A percentile compares a stretch with the other conserved stretches of the same genome.
phyloP scores from a whole-genome alignment of 257 asterid genomes.

The Pogostemon cablin region DNA sequence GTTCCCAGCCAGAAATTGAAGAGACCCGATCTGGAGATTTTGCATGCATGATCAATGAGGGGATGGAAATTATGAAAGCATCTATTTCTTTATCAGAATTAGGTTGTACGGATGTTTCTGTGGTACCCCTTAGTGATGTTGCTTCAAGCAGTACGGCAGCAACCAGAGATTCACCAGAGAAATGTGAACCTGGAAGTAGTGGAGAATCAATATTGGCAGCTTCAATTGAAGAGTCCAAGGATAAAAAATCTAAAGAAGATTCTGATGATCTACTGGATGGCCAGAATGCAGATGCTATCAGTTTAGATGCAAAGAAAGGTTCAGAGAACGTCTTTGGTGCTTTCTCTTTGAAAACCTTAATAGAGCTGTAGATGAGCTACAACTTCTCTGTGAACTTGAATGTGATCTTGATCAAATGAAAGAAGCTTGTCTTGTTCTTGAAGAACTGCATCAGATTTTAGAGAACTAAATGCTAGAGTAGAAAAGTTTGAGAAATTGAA shows the following conservation, averaged over 20 bases:
- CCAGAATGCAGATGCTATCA: constrained; percentile 42
- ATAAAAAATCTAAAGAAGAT: constrained; percentile 36
- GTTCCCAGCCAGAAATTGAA: constrained; percentile 38
- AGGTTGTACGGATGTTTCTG: constrained; percentile 34
- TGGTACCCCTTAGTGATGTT: constrained; percentile 31
- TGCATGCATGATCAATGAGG: constrained; percentile 42
- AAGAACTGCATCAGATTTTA: constrained; percentile 93
- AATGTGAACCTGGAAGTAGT: constrained; percentile 33
- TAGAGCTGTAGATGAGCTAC: constrained; percentile 95
- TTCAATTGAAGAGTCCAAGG: constrained; percentile 42
- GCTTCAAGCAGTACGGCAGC: constrained; percentile 34
- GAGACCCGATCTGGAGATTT: constrained; percentile 22
- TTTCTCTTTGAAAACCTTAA: constrained; percentile 97
- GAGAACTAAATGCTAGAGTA: constrained; percentile 79
- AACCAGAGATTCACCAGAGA: constrained; percentile 37
- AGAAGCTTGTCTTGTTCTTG: constrained; percentile 96
- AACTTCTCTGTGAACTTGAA: constrained; percentile 98
- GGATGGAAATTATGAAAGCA: constrained; percentile 27
- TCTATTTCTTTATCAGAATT: constrained; percentile 23
- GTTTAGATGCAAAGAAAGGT: constrained; percentile 80
- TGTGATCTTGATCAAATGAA: constrained; percentile 93
- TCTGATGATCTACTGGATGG: constrained; percentile 45
- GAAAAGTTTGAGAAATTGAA: constrained; percentile 85
- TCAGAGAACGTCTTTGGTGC: constrained; percentile 98
- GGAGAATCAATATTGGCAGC: constrained; percentile 39